Percentiles rank a stretch among this genome's conserved stretches.
Evolutionary conservation across 768 basidiomycete species (phyloP).

Genomic region (Crepidotus variabilis): DNA sequence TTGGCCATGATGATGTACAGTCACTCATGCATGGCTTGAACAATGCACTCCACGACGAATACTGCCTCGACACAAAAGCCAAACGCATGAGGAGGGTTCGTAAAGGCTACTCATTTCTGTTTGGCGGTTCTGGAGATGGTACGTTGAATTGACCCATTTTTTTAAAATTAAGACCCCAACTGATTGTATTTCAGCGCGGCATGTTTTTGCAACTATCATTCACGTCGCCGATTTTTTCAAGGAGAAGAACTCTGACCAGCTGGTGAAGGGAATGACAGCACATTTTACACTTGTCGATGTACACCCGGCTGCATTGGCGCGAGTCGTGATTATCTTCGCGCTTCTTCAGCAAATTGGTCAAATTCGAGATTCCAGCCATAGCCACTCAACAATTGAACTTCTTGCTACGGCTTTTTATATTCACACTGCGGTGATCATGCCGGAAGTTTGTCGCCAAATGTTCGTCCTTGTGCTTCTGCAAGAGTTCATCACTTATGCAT

Average conservation of each 20-base stretch:
- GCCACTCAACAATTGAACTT: slow-evolving; percentile 6
- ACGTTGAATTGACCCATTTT: neutral
- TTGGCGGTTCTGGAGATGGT: slow-evolving; percentile 24
- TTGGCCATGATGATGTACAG: neutral
- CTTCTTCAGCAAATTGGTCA: slow-evolving; percentile 8
- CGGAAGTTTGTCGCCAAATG: slow-evolving; percentile 15
- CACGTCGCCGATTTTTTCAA: slow-evolving; percentile 13
- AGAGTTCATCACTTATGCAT: too few species aligned
- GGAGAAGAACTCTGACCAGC: neutral
- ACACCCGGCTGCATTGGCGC: slow-evolving; percentile 19
- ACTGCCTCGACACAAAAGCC: neutral
- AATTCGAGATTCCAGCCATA: neutral
- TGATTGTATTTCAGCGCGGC: slow-evolving; percentile 11
- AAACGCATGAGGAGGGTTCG: neutral
- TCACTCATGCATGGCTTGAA: neutral
- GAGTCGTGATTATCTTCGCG: slow-evolving; percentile 14
- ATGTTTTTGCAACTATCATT: slow-evolving; percentile 17
- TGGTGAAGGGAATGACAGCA: neutral
- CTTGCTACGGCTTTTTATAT: slow-evolving; percentile 15
- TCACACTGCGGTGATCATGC: slow-evolving; percentile 14
- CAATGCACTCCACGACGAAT: neutral
- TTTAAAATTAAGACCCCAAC: neutral
- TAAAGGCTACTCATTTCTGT: slow-evolving; percentile 12
- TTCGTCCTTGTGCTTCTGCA: slow-evolving; percentile 6
- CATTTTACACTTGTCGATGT: slow-evolving; percentile 21